phyloP scores from a whole-genome alignment of 345 rosid species.

The Fremontodendron californicum region DNA sequence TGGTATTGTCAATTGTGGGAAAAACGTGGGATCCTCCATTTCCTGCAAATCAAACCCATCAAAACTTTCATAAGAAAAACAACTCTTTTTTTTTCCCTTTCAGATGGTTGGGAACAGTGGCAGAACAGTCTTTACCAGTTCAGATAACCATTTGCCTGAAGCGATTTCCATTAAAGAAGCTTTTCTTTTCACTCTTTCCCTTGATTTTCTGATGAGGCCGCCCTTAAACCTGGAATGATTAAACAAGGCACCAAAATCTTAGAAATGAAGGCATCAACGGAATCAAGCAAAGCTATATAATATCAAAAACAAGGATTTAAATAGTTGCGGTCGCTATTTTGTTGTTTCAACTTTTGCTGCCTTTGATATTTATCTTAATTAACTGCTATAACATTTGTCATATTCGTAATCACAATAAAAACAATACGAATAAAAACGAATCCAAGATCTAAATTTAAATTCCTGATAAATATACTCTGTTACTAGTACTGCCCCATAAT shows the following conservation, averaged over 20 bases:
- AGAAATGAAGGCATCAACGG: background rate
- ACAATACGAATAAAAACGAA: no score
- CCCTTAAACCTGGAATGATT: background rate
- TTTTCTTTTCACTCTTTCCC: background rate
- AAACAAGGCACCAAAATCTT: background rate
- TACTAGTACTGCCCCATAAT: background rate
- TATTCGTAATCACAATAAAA: no score
- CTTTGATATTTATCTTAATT: no score
- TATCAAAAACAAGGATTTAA: no score
- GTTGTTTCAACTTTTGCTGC: no score
- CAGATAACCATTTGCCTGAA: conserved; percentile 34
- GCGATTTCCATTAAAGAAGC: conserved; percentile 25
- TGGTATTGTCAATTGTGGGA: conserved; percentile 22
- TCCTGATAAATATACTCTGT: no score
- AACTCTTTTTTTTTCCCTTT: background rate
- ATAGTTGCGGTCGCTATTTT: no score
- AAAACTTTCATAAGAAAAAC: no score
- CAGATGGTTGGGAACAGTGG: background rate
- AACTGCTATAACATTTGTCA: no score
- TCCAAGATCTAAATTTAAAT: background rate
- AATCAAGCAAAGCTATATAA: background rate
- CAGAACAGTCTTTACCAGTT: conserved; percentile 20
- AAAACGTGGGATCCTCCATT: conserved; percentile 25
- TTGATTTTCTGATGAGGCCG: background rate
- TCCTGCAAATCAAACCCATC: conserved; percentile 16